Conservation (phyloP, 2,329 filamentous ascomycete genomes). For the Chaetomium olivaceum region DNA sequence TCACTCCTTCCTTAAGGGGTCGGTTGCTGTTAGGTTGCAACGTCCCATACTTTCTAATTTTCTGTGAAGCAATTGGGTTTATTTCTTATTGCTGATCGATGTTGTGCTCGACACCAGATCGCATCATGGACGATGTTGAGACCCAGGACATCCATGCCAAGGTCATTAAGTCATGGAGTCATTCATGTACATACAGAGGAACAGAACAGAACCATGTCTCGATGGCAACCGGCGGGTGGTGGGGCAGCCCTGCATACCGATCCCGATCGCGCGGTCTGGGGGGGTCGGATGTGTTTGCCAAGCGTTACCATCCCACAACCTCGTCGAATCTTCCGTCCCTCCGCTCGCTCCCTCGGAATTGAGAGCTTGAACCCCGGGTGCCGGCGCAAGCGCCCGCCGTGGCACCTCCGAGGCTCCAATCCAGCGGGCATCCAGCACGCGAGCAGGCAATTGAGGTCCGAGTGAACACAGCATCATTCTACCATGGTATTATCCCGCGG, state of each 20-base stretch:
- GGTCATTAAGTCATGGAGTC: conserved; percentile 8
- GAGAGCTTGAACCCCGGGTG: not conserved
- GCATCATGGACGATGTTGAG: not conserved
- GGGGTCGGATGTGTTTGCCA: conserved; percentile 9
- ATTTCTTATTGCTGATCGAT: not conserved
- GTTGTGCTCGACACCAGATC: not conserved
- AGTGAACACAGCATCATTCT: not conserved
- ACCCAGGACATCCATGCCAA: no score
- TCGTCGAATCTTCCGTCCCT: conserved; percentile 1
- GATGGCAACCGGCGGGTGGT: not conserved
- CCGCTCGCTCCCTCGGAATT: conserved; percentile 1
- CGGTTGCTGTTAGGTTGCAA: not conserved
- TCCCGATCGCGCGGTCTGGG: conserved; percentile 9
- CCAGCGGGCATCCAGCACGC: not conserved
- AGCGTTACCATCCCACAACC: not conserved
- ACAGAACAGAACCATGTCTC: not conserved
- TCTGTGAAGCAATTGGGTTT: not conserved
- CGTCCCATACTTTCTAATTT: not conserved
- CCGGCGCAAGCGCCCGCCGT: conserved; percentile 1
- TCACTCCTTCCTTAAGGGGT: conserved; percentile 9
- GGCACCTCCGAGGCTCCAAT: conserved; percentile 2
- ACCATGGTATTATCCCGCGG: not conserved
- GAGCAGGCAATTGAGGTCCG: not conserved
- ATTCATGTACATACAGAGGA: not conserved
- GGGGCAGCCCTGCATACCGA: conserved; percentile 11